A percentile compares a stretch with the other conserved stretches of the same genome.
These are phyloP conservation scores for Trichoderma sp. DNA, from an alignment of 2,329 filamentous ascomycete genomes.

Conservation along the genomic window DNA sequence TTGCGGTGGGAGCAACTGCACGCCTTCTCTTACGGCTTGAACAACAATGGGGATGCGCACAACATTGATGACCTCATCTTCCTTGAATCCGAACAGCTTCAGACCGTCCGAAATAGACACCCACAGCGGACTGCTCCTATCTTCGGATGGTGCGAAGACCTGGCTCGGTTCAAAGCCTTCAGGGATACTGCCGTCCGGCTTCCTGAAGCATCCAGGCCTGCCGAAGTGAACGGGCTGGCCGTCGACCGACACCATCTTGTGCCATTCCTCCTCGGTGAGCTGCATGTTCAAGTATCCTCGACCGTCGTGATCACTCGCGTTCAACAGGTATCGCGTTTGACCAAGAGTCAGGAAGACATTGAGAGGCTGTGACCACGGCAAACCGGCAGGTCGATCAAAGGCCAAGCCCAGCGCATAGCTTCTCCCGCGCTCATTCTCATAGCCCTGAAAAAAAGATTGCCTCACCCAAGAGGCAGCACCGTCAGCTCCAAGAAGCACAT, in stretches of 20 bases:
- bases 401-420: conserved; percentile 43
- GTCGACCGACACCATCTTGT: conserved; percentile 40
- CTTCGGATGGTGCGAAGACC: conserved; percentile 41
- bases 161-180: conserved; percentile 38
- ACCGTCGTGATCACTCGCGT: conserved; percentile 42
- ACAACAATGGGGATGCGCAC: conserved; percentile 44
- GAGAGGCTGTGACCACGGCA: conserved; percentile 42
- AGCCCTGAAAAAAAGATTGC: conserved; percentile 40
- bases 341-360: conserved; percentile 44
- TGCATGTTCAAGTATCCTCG: conserved; percentile 44
- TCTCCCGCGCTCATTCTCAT: conserved; percentile 40
- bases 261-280: conserved; percentile 43
- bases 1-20: conserved; percentile 36
- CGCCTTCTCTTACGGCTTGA: conserved; percentile 40
- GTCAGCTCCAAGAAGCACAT: conserved; percentile 42
- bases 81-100: conserved; percentile 44
- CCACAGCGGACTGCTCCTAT: conserved; percentile 39
- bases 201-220: conserved; percentile 38
- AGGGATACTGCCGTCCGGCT: conserved; percentile 37
- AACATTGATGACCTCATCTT: conserved; percentile 42
- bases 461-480: conserved; percentile 44
- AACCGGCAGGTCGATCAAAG: conserved; percentile 39
- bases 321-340: conserved; percentile 43
- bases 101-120: conserved; percentile 41
- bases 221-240: conserved; percentile 42